Conservation (phyloP, 495 filamentous ascomycete species). For the Penicillium verhagenii region DNA sequence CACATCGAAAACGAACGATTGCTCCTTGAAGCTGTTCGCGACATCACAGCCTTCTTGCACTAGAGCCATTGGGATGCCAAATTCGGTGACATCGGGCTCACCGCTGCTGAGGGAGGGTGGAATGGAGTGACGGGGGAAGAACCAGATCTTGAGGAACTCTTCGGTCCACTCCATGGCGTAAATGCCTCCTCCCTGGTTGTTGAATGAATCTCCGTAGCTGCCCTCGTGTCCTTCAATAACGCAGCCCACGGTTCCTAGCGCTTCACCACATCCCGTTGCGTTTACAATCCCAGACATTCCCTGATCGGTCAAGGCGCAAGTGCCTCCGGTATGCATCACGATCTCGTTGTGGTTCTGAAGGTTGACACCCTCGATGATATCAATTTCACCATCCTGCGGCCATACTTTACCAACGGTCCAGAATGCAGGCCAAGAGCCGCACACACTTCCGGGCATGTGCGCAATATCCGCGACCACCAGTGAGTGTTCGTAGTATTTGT, state of each 20-base stretch:
- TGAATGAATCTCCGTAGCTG: constrained; percentile 73
- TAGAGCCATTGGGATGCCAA: constrained; percentile 65
- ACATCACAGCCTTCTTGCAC: constrained; percentile 68
- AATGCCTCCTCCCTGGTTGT: constrained; percentile 68
- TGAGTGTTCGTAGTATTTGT: constrained; percentile 63
- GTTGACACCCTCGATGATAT: constrained; percentile 90
- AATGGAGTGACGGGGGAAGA: constrained; percentile 64
- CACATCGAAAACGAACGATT: constrained; percentile 77
- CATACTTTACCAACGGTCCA: constrained; percentile 77
- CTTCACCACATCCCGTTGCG: constrained; percentile 55
- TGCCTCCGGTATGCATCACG: constrained; percentile 69
- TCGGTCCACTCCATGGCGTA: constrained; percentile 77
- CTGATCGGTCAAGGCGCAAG: constrained; percentile 59
- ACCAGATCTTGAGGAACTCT: constrained; percentile 69
- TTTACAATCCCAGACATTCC: constrained; percentile 48
- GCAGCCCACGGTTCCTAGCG: constrained; percentile 49
- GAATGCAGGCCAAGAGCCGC: constrained; percentile 74
- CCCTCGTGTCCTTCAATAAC: constrained; percentile 47
- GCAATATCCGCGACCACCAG: constrained; percentile 72
- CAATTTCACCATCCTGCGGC: constrained; percentile 82
- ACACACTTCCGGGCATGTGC: constrained; percentile 71
- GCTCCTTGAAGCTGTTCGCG: constrained; percentile 60
- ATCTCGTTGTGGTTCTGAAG: constrained; percentile 60
- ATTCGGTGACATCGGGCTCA: constrained; percentile 59
- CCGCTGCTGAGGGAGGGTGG: constrained; percentile 57